Base-by-base conservation (phyloP, 176 grass and related monocot species). In the Ensete ventricosum region DNA sequence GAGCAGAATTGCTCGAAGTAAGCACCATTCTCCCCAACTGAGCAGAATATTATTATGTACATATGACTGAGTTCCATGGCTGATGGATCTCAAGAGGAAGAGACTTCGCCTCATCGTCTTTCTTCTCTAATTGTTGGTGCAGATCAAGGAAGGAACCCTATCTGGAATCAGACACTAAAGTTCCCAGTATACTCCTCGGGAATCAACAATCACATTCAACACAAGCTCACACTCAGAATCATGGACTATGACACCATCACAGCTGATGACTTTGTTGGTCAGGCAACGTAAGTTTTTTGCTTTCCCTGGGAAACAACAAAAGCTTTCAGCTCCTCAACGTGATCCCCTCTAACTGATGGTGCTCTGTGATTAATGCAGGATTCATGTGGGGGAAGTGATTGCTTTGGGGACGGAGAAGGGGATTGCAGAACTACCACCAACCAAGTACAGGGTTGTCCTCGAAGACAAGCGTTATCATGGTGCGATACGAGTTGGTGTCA, bases 131-230 rank as follows among this genome's bases (percentile, higher is more conserved):
- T 52, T n/a, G 48, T 9, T 22, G 54, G 23, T 72, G 80, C 87
- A 96, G 90, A 82, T 63, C 71, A 82, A 21, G 90, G 94, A 43
- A 92, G 75, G 65, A 93, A 89, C 67, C 90, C 94, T 48, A 52
- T 79, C 73, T 98, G 94, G 94, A 93, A 93, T 68, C 82, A 98
- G 78, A 85, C 85, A 60, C 84, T 98, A 55, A 98, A 79, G 73
- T 93, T 93, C 80, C 80, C 80, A 48, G 85, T 97, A 48, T 88
- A 85, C 80, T 70, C 79, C 5, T 54, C 85, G 2, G 78, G 70
- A 3, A 55, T 64, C 21, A 81, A 69, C 74, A 62, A 52, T 14
- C 11, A 11, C 8, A 5, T 9, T 68, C 90, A 86, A 50, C 90
- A 97, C 85, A 93, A 92, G 75, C 81, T 97, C 29, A 9, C 86